Conservation (phyloP, 2,329 filamentous ascomycete genomes). For the Zalaria obscura region DNA sequence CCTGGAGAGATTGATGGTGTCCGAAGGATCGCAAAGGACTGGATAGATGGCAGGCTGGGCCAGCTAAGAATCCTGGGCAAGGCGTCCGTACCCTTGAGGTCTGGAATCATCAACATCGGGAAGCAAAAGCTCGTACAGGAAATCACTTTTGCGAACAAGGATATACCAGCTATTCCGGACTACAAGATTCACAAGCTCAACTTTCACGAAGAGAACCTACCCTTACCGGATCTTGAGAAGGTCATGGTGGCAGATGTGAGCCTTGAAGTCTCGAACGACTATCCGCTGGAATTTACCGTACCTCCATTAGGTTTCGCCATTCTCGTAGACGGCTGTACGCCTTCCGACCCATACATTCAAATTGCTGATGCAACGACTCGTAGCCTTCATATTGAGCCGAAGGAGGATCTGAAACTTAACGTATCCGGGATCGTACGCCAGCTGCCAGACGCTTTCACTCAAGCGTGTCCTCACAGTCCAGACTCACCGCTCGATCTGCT, state of each 20-base stretch:
- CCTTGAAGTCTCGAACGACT: slow-evolving; percentile 58
- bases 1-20: slow-evolving; percentile 68
- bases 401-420: slow-evolving; percentile 51
- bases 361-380: slow-evolving; percentile 64
- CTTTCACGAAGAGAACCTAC: slow-evolving; percentile 53
- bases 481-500: slow-evolving; percentile 76
- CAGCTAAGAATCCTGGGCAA: slow-evolving; percentile 59
- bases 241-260: slow-evolving; percentile 72
- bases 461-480: slow-evolving; percentile 58
- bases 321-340: slow-evolving; percentile 66
- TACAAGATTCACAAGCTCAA: slow-evolving; percentile 74
- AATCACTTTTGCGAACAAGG: slow-evolving; percentile 55
- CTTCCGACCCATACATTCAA: slow-evolving; percentile 57
- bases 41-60: slow-evolving; percentile 65
- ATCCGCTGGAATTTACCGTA: slow-evolving; percentile 61
- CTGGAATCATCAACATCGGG: slow-evolving; percentile 67
- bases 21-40: slow-evolving; percentile 71
- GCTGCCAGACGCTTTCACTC: slow-evolving; percentile 59
- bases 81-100: slow-evolving; percentile 58
- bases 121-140: slow-evolving; percentile 62
- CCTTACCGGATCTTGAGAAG: slow-evolving; percentile 37
- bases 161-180: slow-evolving; percentile 64
- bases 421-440: slow-evolving; percentile 58
- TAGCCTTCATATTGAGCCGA: slow-evolving; percentile 52
- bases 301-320: slow-evolving; percentile 76